Conservation (phyloP, 768 basidiomycete genomes). For the Pleurotus citrinopileatus region DNA sequence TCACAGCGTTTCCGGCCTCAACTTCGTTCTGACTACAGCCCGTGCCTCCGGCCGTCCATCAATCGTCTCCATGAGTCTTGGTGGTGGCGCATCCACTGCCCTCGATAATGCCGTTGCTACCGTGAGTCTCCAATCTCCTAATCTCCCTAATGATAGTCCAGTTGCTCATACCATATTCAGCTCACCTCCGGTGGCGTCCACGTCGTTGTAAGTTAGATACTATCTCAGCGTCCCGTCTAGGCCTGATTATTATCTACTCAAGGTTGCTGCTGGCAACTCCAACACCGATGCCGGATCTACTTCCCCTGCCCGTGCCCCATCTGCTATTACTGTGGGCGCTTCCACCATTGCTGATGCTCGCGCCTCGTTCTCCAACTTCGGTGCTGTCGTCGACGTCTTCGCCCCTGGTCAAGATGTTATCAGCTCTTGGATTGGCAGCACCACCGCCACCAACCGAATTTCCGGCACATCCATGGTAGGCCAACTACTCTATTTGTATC, state of each 20-base stretch:
- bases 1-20: constrained; percentile 27
- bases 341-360: constrained; percentile 30
- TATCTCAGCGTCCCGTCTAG: background rate
- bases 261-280: constrained; percentile 35
- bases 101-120: constrained; percentile 30
- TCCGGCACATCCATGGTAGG: constrained; percentile 27
- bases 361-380: constrained; percentile 38
- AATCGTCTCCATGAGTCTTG: constrained; percentile 34
- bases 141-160: background rate
- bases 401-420: constrained; percentile 35
- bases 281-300: constrained; percentile 25
- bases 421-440: constrained; percentile 26
- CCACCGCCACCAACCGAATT: constrained; percentile 20
- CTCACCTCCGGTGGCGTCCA: constrained; percentile 28
- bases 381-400: constrained; percentile 38
- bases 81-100: constrained; percentile 23
- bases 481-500: background rate
- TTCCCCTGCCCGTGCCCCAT: constrained; percentile 33
- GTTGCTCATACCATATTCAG: constrained; percentile 13
- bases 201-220: constrained; percentile 20
- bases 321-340: constrained; percentile 38
- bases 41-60: constrained; percentile 23
- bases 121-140: constrained; percentile 14
- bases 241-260: background rate
- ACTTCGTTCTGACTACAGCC: constrained; percentile 25